Base-by-base conservation (phyloP, 164 flowering plant species). In the Sedum album region DNA sequence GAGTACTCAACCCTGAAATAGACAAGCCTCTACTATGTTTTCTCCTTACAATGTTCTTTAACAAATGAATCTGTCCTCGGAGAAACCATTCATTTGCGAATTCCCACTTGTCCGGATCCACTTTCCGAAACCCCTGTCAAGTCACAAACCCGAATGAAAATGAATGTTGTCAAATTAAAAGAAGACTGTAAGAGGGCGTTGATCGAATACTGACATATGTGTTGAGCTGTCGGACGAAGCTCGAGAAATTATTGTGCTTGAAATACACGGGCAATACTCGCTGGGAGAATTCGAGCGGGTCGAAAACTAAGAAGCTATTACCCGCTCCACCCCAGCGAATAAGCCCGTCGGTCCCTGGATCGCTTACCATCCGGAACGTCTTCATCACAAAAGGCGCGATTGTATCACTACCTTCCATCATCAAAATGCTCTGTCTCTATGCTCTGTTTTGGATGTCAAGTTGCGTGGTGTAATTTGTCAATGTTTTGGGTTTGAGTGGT, bases 81-180 rank as follows among this genome's bases (percentile, higher is more conserved):
- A 93, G 70, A 68, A 93, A 93, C 18, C 97, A 93, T 79, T 93
- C 98, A 70, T 93, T 93, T 55, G 98, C 98, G 73, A 93, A 93
- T 75, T 93, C 98, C 97, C 96, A 91, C 39, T 93, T 86, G 69
- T 93, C 97, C 31, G 98, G 96, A 80, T 93, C 97, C 72, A 93
- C 96, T 77, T 93, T 93, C 79, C 93, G 80, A 70, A 93, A 93
- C 30, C 98, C 98, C 98, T 93, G 86, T 68, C 65, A 21, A 36
- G 4, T 14, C 60, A 55, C 60, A 44, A 44, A 44, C 2, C 18
- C 48, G 15, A 44, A 13, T 44, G 0, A 35, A 35, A 35, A 14
- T 44, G 3, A 9, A 44, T 3, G 11, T 44, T 44, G 0, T 13
- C 20, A 44, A 11, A 15, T 11, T 44, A 13, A 13, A 17, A 13